Evolutionary conservation across 345 rosid species (phyloP).

Genomic region (Angophora floribunda): DNA sequence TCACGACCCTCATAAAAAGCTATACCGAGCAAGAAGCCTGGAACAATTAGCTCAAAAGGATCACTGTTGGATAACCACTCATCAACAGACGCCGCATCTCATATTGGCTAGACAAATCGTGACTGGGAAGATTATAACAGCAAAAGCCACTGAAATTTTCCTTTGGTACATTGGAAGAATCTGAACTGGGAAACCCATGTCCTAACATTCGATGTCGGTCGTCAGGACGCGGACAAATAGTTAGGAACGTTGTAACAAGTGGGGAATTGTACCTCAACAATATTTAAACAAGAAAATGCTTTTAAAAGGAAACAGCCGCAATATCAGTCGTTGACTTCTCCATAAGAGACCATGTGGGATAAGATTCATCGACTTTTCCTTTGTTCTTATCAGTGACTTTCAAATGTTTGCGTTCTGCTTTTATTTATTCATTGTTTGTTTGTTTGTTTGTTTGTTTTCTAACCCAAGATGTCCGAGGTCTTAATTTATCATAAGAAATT

Average conservation of each 20-base stretch:
- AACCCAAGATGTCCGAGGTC: neutral
- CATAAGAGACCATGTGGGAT: neutral
- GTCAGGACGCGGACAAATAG: neutral
- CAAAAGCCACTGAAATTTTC: slow-evolving; percentile 2
- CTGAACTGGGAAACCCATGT: neutral
- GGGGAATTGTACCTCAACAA: neutral
- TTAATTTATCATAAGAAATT: neutral
- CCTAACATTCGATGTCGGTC: neutral
- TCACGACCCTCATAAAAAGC: too few species aligned
- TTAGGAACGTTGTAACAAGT: neutral
- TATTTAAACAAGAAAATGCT: neutral
- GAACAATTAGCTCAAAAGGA: too few species aligned
- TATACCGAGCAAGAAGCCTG: too few species aligned
- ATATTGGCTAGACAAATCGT: neutral
- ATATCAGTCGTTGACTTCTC: neutral
- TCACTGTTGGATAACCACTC: too few species aligned
- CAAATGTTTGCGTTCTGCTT: neutral
- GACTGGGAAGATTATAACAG: too few species aligned
- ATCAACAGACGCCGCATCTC: too few species aligned
- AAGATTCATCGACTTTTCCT: neutral
- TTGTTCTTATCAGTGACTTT: neutral
- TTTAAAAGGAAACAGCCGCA: neutral
- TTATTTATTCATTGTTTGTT: too few species aligned
- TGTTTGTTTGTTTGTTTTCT: neutral
- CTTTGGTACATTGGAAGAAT: too few species aligned